phyloP scores from a whole-genome alignment of 1,139 yeast genomes.

The Hyphopichia khmerensis region DNA sequence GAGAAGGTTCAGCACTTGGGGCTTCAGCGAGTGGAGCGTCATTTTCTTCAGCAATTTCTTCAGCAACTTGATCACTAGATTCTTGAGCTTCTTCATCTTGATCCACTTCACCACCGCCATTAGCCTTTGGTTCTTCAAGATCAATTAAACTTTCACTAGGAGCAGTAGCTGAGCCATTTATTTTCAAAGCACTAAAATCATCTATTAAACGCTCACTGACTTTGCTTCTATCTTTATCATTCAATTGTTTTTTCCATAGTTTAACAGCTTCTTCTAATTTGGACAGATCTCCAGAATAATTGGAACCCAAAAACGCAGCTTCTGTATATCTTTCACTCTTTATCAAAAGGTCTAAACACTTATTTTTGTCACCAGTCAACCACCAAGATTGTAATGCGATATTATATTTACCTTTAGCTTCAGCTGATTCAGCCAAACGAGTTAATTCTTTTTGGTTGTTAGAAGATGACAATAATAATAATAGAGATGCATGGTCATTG shows the following conservation, averaged over 20 bases:
- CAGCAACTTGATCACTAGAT: constrained; percentile 12
- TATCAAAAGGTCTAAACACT: constrained; percentile 65
- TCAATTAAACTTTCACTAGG: constrained; percentile 29
- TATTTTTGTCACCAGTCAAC: constrained; percentile 70
- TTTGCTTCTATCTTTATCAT: constrained; percentile 48
- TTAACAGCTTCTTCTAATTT: constrained; percentile 47
- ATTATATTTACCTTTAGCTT: constrained; percentile 73
- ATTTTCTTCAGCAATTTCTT: constrained; percentile 11
- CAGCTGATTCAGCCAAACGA: constrained; percentile 64
- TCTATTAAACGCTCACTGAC: constrained; percentile 60
- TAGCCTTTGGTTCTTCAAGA: constrained; percentile 20
- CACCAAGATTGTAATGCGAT: constrained; percentile 92
- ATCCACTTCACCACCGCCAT: constrained; percentile 3
- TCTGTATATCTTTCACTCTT: constrained; percentile 76
- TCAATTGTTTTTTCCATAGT: constrained; percentile 66
- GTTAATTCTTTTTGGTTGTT: constrained; percentile 63
- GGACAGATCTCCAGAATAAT: constrained; percentile 58
- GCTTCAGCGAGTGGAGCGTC: constrained; percentile 14
- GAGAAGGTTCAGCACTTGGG: background rate
- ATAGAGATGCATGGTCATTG: constrained; percentile 76
- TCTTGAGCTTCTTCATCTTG: constrained; percentile 9
- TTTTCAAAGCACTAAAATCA: constrained; percentile 29
- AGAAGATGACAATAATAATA: constrained; percentile 80
- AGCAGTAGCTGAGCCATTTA: constrained; percentile 11
- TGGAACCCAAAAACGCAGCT: constrained; percentile 77